A percentile compares a stretch with the other conserved stretches of the same genome.
Evolutionary conservation across 176 grass and related monocot genomes (phyloP).

Genomic region (Zizania latifolia): DNA sequence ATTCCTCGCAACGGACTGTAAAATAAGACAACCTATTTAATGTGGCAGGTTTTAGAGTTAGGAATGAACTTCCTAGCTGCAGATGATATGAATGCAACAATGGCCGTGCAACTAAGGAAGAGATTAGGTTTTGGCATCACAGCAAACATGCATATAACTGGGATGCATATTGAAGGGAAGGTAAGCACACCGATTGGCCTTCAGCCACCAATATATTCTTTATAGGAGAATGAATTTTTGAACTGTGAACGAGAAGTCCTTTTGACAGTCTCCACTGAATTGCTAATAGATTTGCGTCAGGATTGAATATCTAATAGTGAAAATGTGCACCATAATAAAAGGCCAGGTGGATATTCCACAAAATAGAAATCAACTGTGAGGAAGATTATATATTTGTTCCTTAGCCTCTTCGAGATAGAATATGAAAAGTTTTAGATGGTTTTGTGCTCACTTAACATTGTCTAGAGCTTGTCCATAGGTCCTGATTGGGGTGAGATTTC

Average conservation of each 20-base stretch:
- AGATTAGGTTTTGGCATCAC: conserved; percentile 95
- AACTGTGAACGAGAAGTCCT: not conserved
- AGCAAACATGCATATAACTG: conserved; percentile 88
- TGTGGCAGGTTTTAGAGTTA: conserved; percentile 75
- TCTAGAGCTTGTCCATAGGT: conserved; percentile 43
- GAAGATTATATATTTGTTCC: not conserved
- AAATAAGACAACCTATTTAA: not conserved
- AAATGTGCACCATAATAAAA: not conserved
- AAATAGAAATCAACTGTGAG: not conserved
- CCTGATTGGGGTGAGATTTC: conserved; percentile 85
- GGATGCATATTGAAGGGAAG: conserved; percentile 96
- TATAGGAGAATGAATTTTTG: not conserved
- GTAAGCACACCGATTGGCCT: conserved; percentile 17
- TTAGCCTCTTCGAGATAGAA: not conserved
- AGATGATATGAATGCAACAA: conserved; percentile 84
- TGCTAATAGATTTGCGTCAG: not conserved
- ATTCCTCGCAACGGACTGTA: not conserved
- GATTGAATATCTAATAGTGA: not conserved
- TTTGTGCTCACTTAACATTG: not conserved
- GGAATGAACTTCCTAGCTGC: conserved; percentile 93
- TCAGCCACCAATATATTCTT: not conserved
- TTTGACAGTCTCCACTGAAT: not conserved
- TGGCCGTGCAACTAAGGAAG: conserved; percentile 83
- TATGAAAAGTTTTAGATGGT: not conserved
- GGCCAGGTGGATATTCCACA: no score